A percentile compares a stretch with the other conserved stretches of the same genome.
Evolutionary conservation across 2,329 filamentous ascomycete species (phyloP).

Genomic region (Colletotrichum incanum): DNA sequence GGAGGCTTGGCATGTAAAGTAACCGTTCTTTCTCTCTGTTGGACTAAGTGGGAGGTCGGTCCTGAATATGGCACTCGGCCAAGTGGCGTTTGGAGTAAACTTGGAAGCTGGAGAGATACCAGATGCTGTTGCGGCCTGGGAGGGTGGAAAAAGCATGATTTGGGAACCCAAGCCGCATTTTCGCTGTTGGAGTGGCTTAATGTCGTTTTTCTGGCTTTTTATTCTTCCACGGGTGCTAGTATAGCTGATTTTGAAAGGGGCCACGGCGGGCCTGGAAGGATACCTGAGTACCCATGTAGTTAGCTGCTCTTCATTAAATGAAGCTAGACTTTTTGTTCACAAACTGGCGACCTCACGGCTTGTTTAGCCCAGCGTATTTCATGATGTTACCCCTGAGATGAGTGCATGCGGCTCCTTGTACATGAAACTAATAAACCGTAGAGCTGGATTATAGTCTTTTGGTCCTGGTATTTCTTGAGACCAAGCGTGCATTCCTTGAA

Average conservation of each 20-base stretch:
- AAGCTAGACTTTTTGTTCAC: constrained; percentile 30
- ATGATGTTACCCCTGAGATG: too few relatives aligned
- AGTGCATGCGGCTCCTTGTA: background rate
- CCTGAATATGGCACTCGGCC: constrained; percentile 41
- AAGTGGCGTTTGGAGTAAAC: constrained; percentile 46
- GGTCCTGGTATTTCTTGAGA: too few relatives aligned
- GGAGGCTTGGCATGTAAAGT: constrained; percentile 42
- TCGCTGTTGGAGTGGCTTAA: constrained; percentile 33
- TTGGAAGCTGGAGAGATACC: constrained; percentile 44
- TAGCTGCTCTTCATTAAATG: constrained; percentile 28
- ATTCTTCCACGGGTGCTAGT: constrained; percentile 21
- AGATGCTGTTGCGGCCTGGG: constrained; percentile 42
- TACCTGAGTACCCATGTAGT: constrained; percentile 26
- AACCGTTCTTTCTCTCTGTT: constrained; percentile 43
- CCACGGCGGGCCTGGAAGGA: constrained; percentile 29
- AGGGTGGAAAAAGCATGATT: constrained; percentile 41
- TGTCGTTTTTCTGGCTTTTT: constrained; percentile 30
- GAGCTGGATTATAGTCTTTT: background rate
- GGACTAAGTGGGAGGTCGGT: constrained; percentile 36
- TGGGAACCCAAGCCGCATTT: constrained; percentile 38
- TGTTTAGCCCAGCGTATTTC: too few relatives aligned
- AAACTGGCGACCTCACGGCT: background rate
- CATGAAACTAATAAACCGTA: background rate
- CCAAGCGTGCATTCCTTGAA: too few relatives aligned
- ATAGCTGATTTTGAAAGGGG: constrained; percentile 39